A percentile compares a stretch with the other conserved stretches of the same genome.
These are phyloP conservation scores for Rhodotorula sp. DNA, from an alignment of 1,284 basidiomycete species.

Conservation along the genomic window DNA sequence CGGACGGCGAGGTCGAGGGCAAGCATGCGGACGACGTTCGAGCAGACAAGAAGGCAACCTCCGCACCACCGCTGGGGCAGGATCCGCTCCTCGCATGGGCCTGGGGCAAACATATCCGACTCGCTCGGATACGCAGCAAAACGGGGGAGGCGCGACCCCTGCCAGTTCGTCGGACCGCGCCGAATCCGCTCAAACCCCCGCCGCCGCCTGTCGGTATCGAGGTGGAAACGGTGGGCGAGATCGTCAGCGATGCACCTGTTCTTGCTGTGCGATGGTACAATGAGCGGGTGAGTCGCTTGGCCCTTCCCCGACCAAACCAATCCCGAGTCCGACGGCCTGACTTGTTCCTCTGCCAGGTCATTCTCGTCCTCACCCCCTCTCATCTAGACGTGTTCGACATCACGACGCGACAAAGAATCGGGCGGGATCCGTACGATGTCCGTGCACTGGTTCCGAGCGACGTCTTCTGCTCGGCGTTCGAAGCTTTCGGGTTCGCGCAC, in stretches of 20 bases:
- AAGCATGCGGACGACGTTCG: neutral
- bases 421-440: conserved; percentile 48
- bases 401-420: conserved; percentile 49
- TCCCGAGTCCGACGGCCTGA: conserved; percentile 50
- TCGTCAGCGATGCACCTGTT: conserved; percentile 49
- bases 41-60: conserved; percentile 6
- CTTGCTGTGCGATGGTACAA: conserved; percentile 55
- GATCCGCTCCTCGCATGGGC: conserved; percentile 74
- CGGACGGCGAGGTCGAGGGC: neutral
- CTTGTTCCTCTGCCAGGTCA: conserved; percentile 49
- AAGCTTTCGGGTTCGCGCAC: conserved; percentile 1
- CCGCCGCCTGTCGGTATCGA: conserved; percentile 39
- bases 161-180: conserved; percentile 7
- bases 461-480: conserved; percentile 39
- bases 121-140: conserved; percentile 53
- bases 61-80: conserved; percentile 23
- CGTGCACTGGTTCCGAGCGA: conserved; percentile 48
- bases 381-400: conserved; percentile 72
- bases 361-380: conserved; percentile 57
- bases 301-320: conserved; percentile 8
- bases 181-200: conserved; percentile 1
- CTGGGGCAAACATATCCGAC: conserved; percentile 68
- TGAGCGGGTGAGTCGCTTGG: conserved; percentile 36
- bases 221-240: conserved; percentile 49
- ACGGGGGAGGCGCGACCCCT: neutral